Evolutionary conservation across 768 basidiomycete genomes (phyloP), one percentile per base, ranked within the genome.

Genomic region (Amanita subjunquillea): DNA sequence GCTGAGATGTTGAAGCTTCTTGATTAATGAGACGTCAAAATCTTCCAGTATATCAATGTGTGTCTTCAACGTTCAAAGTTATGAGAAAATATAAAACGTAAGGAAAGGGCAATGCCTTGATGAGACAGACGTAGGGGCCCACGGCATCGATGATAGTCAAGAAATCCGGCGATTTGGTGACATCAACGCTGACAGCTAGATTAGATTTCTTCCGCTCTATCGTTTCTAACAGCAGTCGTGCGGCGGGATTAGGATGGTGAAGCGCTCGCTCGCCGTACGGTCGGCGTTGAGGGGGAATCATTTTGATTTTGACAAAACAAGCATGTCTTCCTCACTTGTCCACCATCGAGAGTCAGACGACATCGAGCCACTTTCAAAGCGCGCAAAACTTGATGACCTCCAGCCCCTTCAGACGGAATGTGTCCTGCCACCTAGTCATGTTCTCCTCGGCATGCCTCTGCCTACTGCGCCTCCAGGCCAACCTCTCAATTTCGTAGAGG

Each of bases 21-120:
- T 72, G 52, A 94, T 79, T 43, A 97, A 68, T 6, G 75, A 76
- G 8, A 71, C 66, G 42, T 92, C 81, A 65, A 92, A 98, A 69
- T 98, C 93, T 59, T 92, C 86, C 53, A 99, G 75, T 58, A 99
- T 87, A 67, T 99, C 96, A 58, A 97, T 79, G 63, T 99, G 96
- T 0, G 96, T 98, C 96, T 98, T 72, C 56, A 52, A 51, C 54
- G 42, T 60, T 48, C 51, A 55, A 42, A 48, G 60, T 59, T 54
- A 53, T 57, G 42, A 59, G 51, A 25, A 53, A 22, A 45, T 64
- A 45, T 68, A 63, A 57, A 62, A 51, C 47, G 55, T 51, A 39
- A 56, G 51, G 63, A 56, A 55, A 45, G 49, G 36, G 51, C 47
- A 62, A 57, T 79, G 75, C 95, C 87, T 98, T 98, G 75, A 98